phyloP scores from a whole-genome alignment of 2,329 filamentous ascomycete species.

The Cryphonectria japonica region DNA sequence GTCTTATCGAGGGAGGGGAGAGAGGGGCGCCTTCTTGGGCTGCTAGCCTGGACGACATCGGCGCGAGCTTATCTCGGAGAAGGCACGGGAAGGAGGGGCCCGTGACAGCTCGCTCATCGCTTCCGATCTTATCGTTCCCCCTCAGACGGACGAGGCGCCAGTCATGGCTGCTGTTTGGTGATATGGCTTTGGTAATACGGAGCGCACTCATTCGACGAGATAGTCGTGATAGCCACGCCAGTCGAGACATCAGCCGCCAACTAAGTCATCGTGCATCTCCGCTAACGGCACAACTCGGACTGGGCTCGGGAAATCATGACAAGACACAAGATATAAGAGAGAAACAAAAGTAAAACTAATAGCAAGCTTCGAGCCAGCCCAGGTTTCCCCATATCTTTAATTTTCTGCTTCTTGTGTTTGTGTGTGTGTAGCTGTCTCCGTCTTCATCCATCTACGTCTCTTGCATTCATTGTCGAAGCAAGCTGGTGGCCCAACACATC shows the following conservation, averaged over 20 bases:
- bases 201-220: conserved; percentile 19
- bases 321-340: background rate
- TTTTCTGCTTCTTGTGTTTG: background rate
- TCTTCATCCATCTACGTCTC: background rate
- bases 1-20: conserved; percentile 15
- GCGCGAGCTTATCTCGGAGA: conserved; percentile 20
- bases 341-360: background rate
- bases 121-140: conserved; percentile 28
- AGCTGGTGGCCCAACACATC: background rate
- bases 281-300: conserved; percentile 21
- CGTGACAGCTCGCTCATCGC: conserved; percentile 13
- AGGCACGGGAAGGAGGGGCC: conserved; percentile 4
- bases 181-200: conserved; percentile 23
- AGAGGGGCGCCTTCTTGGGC: no score
- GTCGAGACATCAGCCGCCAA: conserved; percentile 14
- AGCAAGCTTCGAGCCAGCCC: background rate
- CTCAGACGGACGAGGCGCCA: background rate
- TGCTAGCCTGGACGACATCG: conserved; percentile 25
- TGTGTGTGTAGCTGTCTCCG: background rate
- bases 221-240: conserved; percentile 7
- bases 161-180: conserved; percentile 5
- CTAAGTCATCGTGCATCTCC: conserved; percentile 13
- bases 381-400: background rate
- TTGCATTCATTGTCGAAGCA: background rate
- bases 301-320: background rate